phyloP scores from a whole-genome alignment of 2,329 filamentous ascomycete genomes.

The Teratosphaeria nubilosa region DNA sequence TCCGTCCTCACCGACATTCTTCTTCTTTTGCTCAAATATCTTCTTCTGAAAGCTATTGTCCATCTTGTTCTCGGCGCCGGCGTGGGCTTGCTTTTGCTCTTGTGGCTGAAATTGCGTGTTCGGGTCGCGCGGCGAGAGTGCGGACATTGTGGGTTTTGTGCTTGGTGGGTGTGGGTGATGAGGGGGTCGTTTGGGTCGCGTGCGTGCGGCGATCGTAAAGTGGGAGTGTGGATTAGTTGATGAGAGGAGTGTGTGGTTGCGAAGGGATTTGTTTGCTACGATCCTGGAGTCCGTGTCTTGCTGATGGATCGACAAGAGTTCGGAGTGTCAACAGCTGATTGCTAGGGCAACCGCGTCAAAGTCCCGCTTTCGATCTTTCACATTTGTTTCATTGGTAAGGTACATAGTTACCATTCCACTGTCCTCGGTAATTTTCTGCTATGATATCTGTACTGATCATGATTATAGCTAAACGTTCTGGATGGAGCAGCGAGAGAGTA shows the following conservation, averaged over 20 bases:
- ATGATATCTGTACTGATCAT: too few species aligned
- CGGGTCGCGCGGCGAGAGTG: not conserved
- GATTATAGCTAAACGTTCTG: too few species aligned
- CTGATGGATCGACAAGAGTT: too few species aligned
- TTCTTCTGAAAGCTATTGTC: not conserved
- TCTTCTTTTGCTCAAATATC: conserved; percentile 1
- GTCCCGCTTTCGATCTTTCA: too few species aligned
- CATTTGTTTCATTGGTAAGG: too few species aligned
- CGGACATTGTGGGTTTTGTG: not conserved
- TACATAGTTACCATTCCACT: too few species aligned
- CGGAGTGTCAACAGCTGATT: too few species aligned
- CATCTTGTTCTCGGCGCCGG: not conserved
- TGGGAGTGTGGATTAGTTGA: not conserved
- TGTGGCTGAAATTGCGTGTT: not conserved
- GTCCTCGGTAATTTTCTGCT: too few species aligned
- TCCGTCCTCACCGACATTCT: not conserved
- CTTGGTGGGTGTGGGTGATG: not conserved
- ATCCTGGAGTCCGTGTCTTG: not conserved
- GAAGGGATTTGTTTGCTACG: not conserved
- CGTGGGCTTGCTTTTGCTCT: not conserved
- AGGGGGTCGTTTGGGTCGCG: not conserved
- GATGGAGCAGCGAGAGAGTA: too few species aligned
- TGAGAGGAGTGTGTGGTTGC: not conserved
- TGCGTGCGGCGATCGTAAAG: not conserved
- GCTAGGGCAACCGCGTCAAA: too few species aligned